These are phyloP conservation scores for Rhizophora apiculata DNA, from an alignment of 345 rosid species.

Conservation along the genomic window DNA sequence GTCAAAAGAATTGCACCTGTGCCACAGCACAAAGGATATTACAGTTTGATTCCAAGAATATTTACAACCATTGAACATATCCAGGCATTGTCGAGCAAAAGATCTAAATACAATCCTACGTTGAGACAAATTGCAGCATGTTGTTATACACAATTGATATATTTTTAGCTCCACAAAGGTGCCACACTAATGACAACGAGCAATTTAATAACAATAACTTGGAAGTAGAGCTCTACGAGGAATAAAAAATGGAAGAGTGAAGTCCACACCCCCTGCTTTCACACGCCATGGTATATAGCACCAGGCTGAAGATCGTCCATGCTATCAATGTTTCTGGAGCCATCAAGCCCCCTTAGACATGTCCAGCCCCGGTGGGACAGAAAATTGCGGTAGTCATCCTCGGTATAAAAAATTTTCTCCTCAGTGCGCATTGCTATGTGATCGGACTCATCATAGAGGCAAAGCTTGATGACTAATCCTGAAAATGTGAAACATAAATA, in stretches of 20 bases:
- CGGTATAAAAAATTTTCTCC: conserved; percentile 80
- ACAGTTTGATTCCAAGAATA: background rate
- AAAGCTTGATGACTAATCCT: conserved; percentile 82
- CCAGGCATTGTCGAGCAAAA: background rate
- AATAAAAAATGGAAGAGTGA: background rate
- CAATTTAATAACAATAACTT: too few relatives aligned
- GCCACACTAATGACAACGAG: background rate
- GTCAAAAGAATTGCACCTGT: too few relatives aligned
- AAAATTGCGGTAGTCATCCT: conserved; percentile 87
- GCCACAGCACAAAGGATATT: too few relatives aligned
- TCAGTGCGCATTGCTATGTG: conserved; percentile 80
- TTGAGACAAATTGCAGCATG: background rate
- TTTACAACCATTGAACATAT: conserved; percentile 14
- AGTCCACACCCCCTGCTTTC: conserved; percentile 16
- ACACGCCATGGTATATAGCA: conserved; percentile 74
- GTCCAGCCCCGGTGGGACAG: conserved; percentile 68
- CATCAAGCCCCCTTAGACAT: conserved; percentile 73
- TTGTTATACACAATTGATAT: conserved; percentile 3
- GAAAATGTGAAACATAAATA: conserved; percentile 1
- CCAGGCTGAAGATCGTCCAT: conserved; percentile 94
- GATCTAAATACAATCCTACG: background rate
- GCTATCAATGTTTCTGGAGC: conserved; percentile 74
- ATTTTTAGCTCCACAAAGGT: background rate
- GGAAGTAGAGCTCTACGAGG: background rate
- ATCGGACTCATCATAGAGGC: conserved; percentile 81